Evolutionary conservation across 345 rosid genomes (phyloP).

Genomic region (Eucalyptus erythrocorys): DNA sequence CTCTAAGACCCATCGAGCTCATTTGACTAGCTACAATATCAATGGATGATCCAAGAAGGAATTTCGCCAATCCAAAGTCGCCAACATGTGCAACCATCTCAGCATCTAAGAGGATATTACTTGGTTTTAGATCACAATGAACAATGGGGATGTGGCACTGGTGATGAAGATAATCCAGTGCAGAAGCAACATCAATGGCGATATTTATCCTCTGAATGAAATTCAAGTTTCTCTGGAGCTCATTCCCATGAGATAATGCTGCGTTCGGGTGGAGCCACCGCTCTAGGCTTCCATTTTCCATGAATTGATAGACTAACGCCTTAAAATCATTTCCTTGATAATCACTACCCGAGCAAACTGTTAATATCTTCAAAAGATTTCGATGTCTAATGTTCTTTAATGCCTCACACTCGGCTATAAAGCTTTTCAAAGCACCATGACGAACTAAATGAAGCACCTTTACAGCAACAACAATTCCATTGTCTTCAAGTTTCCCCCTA

Average conservation of each 20-base stretch:
- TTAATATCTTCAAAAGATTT: neutral
- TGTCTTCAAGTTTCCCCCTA: neutral
- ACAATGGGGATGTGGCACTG: neutral
- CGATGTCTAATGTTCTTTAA: neutral
- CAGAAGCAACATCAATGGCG: neutral
- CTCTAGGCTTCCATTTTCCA: neutral
- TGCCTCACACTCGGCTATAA: neutral
- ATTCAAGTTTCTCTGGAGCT: neutral
- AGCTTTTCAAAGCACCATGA: neutral
- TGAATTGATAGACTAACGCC: neutral
- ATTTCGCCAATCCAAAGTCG: neutral
- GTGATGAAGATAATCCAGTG: neutral
- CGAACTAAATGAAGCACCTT: neutral
- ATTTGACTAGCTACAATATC: neutral
- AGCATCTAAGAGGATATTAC: neutral
- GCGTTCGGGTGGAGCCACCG: neutral
- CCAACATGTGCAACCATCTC: neutral
- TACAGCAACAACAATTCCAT: neutral
- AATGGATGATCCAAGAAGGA: neutral
- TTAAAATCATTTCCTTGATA: neutral
- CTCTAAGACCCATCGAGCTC: neutral
- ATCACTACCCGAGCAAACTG: neutral
- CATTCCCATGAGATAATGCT: neutral
- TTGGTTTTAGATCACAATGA: neutral
- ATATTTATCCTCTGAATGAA: neutral